Percentiles rank a stretch among this genome's conserved stretches.
These are phyloP conservation scores for Striga asiatica DNA, from an alignment of 257 asterid genomes.

Conservation along the genomic window DNA sequence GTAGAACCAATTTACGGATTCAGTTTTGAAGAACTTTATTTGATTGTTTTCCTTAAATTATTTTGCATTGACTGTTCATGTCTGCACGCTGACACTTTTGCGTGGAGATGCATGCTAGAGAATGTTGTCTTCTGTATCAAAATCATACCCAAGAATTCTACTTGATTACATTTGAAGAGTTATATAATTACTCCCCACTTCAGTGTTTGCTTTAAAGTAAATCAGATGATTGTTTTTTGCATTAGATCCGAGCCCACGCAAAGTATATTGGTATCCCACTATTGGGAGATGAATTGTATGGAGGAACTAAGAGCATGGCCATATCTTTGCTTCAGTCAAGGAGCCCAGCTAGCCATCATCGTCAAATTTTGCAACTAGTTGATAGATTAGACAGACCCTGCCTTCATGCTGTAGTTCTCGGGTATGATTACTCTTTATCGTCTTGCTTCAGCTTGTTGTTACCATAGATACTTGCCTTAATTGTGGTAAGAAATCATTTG, in stretches of 20 bases:
- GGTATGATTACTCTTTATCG: constrained; percentile 23
- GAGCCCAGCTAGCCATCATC: constrained; percentile 33
- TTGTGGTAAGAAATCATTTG: no score
- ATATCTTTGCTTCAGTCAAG: constrained; percentile 63
- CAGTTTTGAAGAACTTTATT: no score
- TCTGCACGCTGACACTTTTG: no score
- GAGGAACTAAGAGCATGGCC: constrained; percentile 87
- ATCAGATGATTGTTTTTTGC: background rate
- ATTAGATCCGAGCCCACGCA: constrained; percentile 87
- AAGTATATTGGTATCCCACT: constrained; percentile 82
- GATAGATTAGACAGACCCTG: constrained; percentile 67
- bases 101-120: no score
- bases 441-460: background rate
- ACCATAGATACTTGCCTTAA: background rate
- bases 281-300: constrained; percentile 92
- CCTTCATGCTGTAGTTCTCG: constrained; percentile 82
- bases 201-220: background rate
- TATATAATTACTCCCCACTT: background rate
- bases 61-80: no score
- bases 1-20: no score
- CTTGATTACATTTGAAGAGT: background rate
- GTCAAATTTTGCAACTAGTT: constrained; percentile 38
- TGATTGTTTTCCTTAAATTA: no score
- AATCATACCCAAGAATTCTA: background rate
- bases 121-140: no score